Base-by-base conservation (phyloP, 495 filamentous ascomycete genomes). In the Entonaema liquescens region DNA sequence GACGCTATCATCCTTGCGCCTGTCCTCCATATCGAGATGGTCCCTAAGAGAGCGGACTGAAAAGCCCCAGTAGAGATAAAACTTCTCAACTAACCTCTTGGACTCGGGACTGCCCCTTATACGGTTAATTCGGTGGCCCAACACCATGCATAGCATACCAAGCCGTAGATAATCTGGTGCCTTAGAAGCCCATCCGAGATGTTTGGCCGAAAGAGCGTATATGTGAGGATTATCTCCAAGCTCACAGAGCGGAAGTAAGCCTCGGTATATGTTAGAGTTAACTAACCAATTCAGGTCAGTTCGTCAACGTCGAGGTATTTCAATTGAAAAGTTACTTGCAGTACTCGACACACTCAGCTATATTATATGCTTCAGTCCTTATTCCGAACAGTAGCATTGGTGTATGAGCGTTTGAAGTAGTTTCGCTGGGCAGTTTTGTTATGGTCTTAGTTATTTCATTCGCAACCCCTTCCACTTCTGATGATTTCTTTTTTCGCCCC, bases 41-140 rank as follows among this genome's bases (percentile, higher is more conserved):
- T 79, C 68, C 54, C 64, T 72, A 13, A 78, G 60, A 15, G 79
- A 80, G n/a, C 75, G 80, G 44, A 80, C 70, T 12, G 76, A 65
- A 15, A 68, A 50, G 23, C 79, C 80, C 26, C 80, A 75, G 63
- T 79, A 77, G 15, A 21, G 59, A 63, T 76, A 78, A 36, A 80
- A 80, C 26, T 53, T 67, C 53, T 68, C 65, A 4, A 50, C 29
- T n/a, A 79, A 44, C 15, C 52, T 28, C 29, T 65, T 72, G 17
- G 44, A 57, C 15, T 62, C 38, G 1, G 61, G 13, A 11, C 28
- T 42, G 13, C 47, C 44, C 26, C 72, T 64, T 4, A 31, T 67
- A n/a, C 65, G 74, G 56, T 79, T 80, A 15, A 80, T 75, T 36
- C 74, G 69, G 55, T 81, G 79, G 55, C 70, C 76, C 13, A 80